Conservation (phyloP, 768 basidiomycete species). For the Rhodotorula kratochvilovae region DNA sequence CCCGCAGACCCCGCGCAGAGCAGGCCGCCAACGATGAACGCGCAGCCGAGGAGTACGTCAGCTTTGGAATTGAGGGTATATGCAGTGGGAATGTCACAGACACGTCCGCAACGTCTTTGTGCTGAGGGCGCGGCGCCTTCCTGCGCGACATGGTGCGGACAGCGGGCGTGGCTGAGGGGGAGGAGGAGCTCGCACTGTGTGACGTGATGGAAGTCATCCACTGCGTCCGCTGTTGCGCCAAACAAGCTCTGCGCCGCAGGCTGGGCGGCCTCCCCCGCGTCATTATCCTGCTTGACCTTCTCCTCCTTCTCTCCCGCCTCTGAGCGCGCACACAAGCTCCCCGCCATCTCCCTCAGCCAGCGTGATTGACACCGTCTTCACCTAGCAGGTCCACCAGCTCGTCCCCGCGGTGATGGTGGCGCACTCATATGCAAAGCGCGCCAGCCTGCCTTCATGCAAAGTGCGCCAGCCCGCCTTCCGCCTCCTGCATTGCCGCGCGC, state of each 20-base stretch:
- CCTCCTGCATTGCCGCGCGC: slow-evolving; percentile 55
- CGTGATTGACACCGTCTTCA: slow-evolving; percentile 74
- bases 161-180: slow-evolving; percentile 47
- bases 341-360: slow-evolving; percentile 71
- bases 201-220: slow-evolving; percentile 75
- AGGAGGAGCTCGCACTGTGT: slow-evolving; percentile 50
- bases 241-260: slow-evolving; percentile 50
- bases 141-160: slow-evolving; percentile 61
- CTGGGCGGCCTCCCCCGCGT: slow-evolving; percentile 48
- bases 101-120: not conserved
- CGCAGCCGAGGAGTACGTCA: not conserved
- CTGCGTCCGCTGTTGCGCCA: slow-evolving; percentile 22
- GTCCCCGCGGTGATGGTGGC: slow-evolving; percentile 40
- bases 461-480: slow-evolving; percentile 56
- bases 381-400: slow-evolving; percentile 75
- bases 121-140: slow-evolving; percentile 38
- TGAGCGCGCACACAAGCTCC: slow-evolving; percentile 60
- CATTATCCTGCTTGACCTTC: no score
- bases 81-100: not conserved
- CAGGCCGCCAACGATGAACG: not conserved
- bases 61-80: not conserved
- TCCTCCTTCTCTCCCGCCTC: slow-evolving; percentile 52
- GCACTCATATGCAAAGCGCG: slow-evolving; percentile 65
- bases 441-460: no score
- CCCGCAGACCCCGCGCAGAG: slow-evolving; percentile 59